Conservation (phyloP, 257 asterid species). For the Coffea eugenioides region DNA sequence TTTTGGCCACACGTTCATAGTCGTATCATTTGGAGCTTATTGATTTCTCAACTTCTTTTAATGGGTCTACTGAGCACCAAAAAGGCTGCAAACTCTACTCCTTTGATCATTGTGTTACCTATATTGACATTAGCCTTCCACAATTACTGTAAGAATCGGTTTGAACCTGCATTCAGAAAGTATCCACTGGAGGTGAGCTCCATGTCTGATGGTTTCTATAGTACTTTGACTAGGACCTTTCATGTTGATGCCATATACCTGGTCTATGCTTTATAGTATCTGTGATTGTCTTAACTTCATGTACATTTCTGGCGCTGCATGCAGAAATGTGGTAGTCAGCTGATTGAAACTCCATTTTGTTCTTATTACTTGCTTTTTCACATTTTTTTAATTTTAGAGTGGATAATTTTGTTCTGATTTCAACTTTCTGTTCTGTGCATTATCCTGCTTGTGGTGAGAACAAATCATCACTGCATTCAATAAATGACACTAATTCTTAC, state of each 20-base stretch:
- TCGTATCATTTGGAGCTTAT: slow-evolving; percentile 70
- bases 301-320: not conserved
- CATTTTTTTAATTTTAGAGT: not conserved
- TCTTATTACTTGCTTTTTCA: not conserved
- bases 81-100: slow-evolving; percentile 83
- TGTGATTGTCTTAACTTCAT: not conserved
- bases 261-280: not conserved
- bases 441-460: not conserved
- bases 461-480: not conserved
- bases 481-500: not conserved
- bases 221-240: not conserved
- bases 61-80: slow-evolving; percentile 86
- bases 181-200: slow-evolving; percentile 85
- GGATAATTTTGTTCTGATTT: not conserved
- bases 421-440: not conserved
- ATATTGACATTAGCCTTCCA: slow-evolving; percentile 76
- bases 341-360: not conserved
- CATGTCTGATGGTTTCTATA: not conserved
- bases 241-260: not conserved
- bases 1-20: slow-evolving; percentile 96
- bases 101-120: slow-evolving; percentile 74
- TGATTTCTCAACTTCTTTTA: slow-evolving; percentile 84
- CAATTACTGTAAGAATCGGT: slow-evolving; percentile 86
- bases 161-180: slow-evolving; percentile 89
- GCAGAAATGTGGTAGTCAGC: not conserved